These are phyloP conservation scores for Phytophthora foliorum DNA, from an alignment of 352 stramenopile species.

Conservation along the genomic window DNA sequence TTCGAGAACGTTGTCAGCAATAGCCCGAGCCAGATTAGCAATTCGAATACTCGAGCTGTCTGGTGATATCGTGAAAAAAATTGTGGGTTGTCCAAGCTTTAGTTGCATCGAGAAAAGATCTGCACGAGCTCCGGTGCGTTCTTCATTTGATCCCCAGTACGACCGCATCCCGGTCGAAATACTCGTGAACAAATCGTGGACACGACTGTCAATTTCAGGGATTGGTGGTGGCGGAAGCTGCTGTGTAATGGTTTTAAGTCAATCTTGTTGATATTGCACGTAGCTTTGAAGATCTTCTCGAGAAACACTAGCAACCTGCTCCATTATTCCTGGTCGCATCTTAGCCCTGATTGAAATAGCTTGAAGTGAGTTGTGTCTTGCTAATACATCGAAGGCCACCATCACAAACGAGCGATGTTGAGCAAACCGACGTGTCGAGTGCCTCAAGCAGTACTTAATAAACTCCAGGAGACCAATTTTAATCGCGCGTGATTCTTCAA, in stretches of 20 bases:
- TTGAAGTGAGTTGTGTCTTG: not conserved
- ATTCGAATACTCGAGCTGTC: not conserved
- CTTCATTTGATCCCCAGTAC: no score
- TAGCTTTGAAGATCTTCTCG: not conserved
- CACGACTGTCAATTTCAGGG: no score
- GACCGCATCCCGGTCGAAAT: constrained; percentile 12
- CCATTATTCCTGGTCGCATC: not conserved
- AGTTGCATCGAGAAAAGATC: constrained; percentile 22
- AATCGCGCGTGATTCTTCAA: constrained; percentile 19
- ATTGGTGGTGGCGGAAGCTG: no score
- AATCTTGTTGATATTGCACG: constrained; percentile 1
- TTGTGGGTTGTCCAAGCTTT: constrained; percentile 8
- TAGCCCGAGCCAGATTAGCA: constrained; percentile 8
- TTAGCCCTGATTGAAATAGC: constrained; percentile 8
- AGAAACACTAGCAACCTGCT: not conserved
- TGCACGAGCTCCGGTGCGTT: not conserved
- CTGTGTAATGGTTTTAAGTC: no score
- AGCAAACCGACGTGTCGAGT: not conserved
- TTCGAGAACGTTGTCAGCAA: not conserved
- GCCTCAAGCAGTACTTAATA: constrained; percentile 6
- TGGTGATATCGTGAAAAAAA: constrained; percentile 18
- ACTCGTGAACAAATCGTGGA: not conserved
- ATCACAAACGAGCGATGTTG: not conserved
- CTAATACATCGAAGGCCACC: constrained; percentile 10
- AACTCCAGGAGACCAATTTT: constrained; percentile 7